Percentiles rank a stretch among this genome's conserved stretches.
phyloP scores from a whole-genome alignment of 2,329 filamentous ascomycete species.

The Sphaerostilbella broomeana region DNA sequence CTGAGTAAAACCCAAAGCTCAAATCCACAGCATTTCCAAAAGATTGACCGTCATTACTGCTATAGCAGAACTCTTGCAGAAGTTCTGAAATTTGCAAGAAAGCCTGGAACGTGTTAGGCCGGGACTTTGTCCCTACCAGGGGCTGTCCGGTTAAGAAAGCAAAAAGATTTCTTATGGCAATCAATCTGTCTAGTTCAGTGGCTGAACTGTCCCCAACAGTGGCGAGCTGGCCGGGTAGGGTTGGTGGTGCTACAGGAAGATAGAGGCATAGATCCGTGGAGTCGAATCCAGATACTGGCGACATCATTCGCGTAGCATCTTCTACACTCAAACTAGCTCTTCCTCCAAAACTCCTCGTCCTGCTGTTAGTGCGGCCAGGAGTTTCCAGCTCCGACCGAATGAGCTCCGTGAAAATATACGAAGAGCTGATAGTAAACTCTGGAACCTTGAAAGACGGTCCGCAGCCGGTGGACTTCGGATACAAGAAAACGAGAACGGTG shows the following conservation, averaged over 20 bases:
- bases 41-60: conserved; percentile 47
- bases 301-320: conserved; percentile 39
- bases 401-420: conserved; percentile 47
- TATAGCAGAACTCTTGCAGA: conserved; percentile 52
- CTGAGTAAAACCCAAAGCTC: conserved; percentile 68
- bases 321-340: conserved; percentile 42
- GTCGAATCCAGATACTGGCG: conserved; percentile 31
- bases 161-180: conserved; percentile 58
- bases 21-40: conserved; percentile 55
- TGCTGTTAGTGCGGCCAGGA: conserved; percentile 25
- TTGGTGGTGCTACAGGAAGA: conserved; percentile 41
- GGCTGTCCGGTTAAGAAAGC: conserved; percentile 59
- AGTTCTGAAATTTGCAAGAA: conserved; percentile 48
- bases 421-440: conserved; percentile 47
- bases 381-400: conserved; percentile 39
- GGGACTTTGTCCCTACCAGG: conserved; percentile 50
- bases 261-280: conserved; percentile 41
- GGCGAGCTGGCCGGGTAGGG: conserved; percentile 28
- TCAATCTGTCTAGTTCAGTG: conserved; percentile 46
- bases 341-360: conserved; percentile 41
- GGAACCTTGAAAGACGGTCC: conserved; percentile 57
- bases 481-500: conserved; percentile 51
- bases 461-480: conserved; percentile 41
- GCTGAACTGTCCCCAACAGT: conserved; percentile 27
- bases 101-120: conserved; percentile 47